Evolutionary conservation across 73 alveolate species (phyloP), one percentile per base, ranked within the genome.

Genomic region (Breviolum minutum): DNA sequence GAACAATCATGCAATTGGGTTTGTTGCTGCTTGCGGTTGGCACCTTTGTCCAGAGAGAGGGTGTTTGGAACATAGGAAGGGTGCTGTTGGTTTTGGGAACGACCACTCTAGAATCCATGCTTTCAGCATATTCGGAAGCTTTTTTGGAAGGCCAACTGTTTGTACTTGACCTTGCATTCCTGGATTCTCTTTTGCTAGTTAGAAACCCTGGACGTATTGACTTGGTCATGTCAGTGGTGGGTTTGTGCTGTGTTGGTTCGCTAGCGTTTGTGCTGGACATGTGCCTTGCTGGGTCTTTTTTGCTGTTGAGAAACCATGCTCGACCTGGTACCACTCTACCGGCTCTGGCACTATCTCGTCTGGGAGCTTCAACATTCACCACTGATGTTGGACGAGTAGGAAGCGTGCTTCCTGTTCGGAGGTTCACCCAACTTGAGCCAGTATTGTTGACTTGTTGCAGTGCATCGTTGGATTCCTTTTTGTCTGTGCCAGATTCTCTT

Each of bases 361-460:
- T 48, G 20, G 81, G 82, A 27, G 81, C 48, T 30, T 11, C 95
- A 24, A 32, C 32, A 13, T 63, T 24, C 6, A 11, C 48, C 7
- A 12, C 64, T 3, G 83, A 64, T 29, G 19, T 32, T 13, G 64
- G 61, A 32, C 27, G 14, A 30, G 13, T 87, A 13, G 83, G 79
- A 30, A 86, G 95, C 82, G 16, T 40, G 30, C 32, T 64, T 27
- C 30, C 82, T 8, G 82, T 87, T 29, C 95, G 95, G 16, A 24
- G 66, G 9, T 64, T n/a, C 19, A 12, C 66, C 22, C 95, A 32
- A 5, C 83, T 66, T 71, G 95, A 40, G 29, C 20, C 83, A 6
- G 17, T 68, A 2, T 7, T 29, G 24, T 19, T 20, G 20, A 61
- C 92, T 13, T 11, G 40, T 63, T 60, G 83, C 32, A 7, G 32